Conservation (phyloP, 2,329 filamentous ascomycete species). For the Sclerotinia trifoliorum region DNA sequence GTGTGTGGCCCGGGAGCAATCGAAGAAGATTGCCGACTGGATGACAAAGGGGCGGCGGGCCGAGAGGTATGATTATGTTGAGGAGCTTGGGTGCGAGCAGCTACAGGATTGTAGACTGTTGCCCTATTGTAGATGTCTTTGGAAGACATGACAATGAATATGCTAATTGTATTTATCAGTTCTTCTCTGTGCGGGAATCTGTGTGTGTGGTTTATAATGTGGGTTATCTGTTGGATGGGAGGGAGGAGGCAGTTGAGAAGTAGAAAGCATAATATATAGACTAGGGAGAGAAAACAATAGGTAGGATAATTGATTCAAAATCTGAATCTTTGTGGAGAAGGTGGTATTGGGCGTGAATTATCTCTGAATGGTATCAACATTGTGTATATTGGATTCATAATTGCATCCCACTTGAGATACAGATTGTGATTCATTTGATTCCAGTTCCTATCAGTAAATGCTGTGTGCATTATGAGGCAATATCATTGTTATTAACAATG, state of each 20-base stretch:
- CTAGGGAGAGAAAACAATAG: too few relatives aligned
- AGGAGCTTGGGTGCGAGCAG: not conserved
- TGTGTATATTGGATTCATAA: not conserved
- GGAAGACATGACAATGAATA: conserved; percentile 8
- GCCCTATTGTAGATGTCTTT: conserved; percentile 16
- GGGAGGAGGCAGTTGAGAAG: not conserved
- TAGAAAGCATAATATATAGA: not conserved
- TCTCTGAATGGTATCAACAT: not conserved
- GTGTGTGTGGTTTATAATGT: not conserved
- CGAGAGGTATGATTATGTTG: not conserved
- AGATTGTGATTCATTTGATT: conserved; percentile 5
- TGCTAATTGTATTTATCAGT: not conserved
- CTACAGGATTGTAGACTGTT: not conserved
- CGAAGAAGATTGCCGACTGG: not conserved
- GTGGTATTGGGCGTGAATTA: not conserved
- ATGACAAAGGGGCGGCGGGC: not conserved
- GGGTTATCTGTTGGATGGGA: not conserved
- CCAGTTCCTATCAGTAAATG: not conserved
- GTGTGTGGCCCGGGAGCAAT: not conserved
- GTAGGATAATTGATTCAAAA: not conserved
- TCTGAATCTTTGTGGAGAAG: conserved; percentile 2
- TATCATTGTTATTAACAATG: not conserved
- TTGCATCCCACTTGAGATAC: not conserved
- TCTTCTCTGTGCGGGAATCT: not conserved
- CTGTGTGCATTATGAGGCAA: not conserved